These are phyloP conservation scores for Exophiala mesophila DNA, from an alignment of 2,329 filamentous ascomycete species.

Conservation along the genomic window DNA sequence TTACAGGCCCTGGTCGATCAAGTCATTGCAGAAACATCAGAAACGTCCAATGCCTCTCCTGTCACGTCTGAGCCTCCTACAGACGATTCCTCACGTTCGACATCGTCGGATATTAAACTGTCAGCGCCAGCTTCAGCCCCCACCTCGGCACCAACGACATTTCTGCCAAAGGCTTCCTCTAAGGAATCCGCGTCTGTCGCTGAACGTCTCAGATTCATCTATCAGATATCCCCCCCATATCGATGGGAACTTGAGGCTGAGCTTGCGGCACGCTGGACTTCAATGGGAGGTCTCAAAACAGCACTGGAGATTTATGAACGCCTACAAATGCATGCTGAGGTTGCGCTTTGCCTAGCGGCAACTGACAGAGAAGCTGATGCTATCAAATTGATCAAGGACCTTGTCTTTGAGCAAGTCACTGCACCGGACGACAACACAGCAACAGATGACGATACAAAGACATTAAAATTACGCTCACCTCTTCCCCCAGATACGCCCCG, in stretches of 20 bases:
- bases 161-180: constrained; percentile 70
- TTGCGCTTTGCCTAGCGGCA: constrained; percentile 78
- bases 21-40: constrained; percentile 76
- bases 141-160: constrained; percentile 59
- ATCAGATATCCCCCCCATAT: constrained; percentile 75
- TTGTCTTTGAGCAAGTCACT: constrained; percentile 65
- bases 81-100: neutral
- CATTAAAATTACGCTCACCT: constrained; percentile 63
- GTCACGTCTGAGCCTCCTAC: neutral
- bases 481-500: constrained; percentile 74
- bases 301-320: constrained; percentile 90
- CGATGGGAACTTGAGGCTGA: constrained; percentile 94
- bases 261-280: constrained; percentile 86
- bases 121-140: neutral
- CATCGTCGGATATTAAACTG: neutral
- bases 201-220: constrained; percentile 76
- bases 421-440: constrained; percentile 34
- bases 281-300: constrained; percentile 78
- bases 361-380: constrained; percentile 81
- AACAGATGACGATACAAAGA: constrained; percentile 47
- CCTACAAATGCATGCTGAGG: constrained; percentile 89
- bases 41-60: constrained; percentile 22
- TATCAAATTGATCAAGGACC: constrained; percentile 66
- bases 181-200: constrained; percentile 72
- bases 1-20: constrained; percentile 94